Evolutionary conservation across 2,329 filamentous ascomycete genomes (phyloP), one percentile per base, ranked within the genome.

Genomic region (Verticillium albo-atrum): DNA sequence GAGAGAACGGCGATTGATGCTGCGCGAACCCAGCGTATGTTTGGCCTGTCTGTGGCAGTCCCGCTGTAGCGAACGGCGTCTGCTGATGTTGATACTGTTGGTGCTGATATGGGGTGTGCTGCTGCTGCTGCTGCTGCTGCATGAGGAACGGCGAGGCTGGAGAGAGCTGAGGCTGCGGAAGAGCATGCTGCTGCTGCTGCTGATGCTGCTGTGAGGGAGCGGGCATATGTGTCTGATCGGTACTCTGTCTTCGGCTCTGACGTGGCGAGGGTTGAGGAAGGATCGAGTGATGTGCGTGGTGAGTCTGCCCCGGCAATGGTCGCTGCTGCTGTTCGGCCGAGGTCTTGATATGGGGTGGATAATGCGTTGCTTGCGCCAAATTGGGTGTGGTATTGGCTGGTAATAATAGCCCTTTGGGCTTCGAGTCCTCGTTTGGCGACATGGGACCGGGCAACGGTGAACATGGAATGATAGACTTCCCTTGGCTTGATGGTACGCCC

Each of bases 391-490:
- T 12, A n/a, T 15, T 56, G 26, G 56, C 63, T 23, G 61, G 58
- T 6, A 68, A 65, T 54, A 68, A 64, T 14, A 62, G 58, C 54
- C 68, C 68, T 56, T 62, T 61, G 47, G 57, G 61, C 25, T 63
- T 63, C 14, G 65, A 61, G 17, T 69, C 65, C 30, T 71, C 68
- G 15, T 26, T 26, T 5, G 54, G 54, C 32, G 54, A 37, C 23
- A 26, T 28, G 1, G 54, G 54, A 20, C 54, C 54, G 6, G 54
- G 54, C 23, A 56, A 28, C 2, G 42, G 34, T 10, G 54, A 28
- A 4, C 35, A 14, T 14, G 54, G 54, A 14, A 47, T 5, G 6
- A 9, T 20, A 50, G n/a, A 10, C 25, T 50, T 37, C 14, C 54
- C 34, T 14, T 25, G 34, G 15, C 26, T 56, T 30, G n/a, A 20